Evolutionary conservation across 169 alveolate genomes (phyloP).

Genomic region (Cryptosporidium sp.): DNA sequence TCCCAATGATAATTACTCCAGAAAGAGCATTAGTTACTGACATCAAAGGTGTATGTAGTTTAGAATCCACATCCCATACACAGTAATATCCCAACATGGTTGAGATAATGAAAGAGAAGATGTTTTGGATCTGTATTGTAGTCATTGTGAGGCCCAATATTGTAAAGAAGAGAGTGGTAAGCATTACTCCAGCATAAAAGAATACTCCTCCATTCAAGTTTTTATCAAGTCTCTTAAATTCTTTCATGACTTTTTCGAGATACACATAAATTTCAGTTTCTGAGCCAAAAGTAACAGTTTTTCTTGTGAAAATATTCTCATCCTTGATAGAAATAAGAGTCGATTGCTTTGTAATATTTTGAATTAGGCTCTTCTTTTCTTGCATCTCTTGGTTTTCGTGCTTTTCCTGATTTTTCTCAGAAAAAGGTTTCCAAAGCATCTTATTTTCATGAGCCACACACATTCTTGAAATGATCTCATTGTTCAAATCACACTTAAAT

Average conservation of each 20-base stretch:
- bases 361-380: background rate
- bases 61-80: slow-evolving; percentile 84
- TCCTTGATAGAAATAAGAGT: background rate
- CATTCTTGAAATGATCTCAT: slow-evolving; percentile 19
- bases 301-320: background rate
- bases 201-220: background rate
- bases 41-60: slow-evolving; percentile 84
- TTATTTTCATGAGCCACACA: slow-evolving; percentile 40
- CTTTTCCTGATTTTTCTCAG: slow-evolving; percentile 32
- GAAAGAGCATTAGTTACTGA: slow-evolving; percentile 86
- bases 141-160: slow-evolving; percentile 45
- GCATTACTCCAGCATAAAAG: background rate
- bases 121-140: slow-evolving; percentile 22
- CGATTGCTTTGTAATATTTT: background rate
- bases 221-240: background rate
- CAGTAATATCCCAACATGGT: slow-evolving; percentile 81
- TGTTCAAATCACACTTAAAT: slow-evolving; percentile 22
- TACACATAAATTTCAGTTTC: background rate
- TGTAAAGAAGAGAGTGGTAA: background rate
- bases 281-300: background rate
- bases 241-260: background rate
- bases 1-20: slow-evolving; percentile 83
- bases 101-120: slow-evolving; percentile 77
- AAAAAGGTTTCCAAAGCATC: slow-evolving; percentile 24
- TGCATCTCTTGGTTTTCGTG: background rate